Evolutionary conservation across 345 rosid genomes (phyloP).

Genomic region (Brassica carinata): DNA sequence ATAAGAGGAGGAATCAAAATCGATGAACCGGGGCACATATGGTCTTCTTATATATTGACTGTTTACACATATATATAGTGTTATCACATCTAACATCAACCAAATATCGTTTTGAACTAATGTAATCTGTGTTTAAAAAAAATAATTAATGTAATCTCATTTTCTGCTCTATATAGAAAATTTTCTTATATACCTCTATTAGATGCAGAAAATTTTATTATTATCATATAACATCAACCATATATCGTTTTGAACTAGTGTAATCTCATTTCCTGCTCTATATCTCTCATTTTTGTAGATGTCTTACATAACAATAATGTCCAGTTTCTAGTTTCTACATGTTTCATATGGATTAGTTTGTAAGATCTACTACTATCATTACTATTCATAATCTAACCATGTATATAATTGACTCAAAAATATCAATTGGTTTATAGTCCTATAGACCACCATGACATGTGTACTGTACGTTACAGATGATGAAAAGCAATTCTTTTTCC

Average conservation of each 20-base stretch:
- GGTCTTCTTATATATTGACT: not conserved
- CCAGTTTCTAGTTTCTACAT: not conserved
- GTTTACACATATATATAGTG: not conserved
- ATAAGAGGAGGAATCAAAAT: not conserved
- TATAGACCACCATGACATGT: not conserved
- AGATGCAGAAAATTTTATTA: too few relatives aligned
- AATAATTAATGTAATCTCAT: not conserved
- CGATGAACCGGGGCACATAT: not conserved
- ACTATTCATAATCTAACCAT: not conserved
- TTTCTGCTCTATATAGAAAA: not conserved
- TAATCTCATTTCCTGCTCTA: not conserved
- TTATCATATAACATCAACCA: not conserved
- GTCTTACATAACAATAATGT: not conserved
- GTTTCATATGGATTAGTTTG: not conserved
- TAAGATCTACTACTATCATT: not conserved
- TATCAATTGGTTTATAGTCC: not conserved
- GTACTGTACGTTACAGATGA: slow-evolving; percentile 18
- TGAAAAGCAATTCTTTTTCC: not conserved
- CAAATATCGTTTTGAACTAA: not conserved
- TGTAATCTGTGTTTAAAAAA: not conserved
- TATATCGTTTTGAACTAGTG: not conserved
- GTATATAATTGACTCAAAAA: not conserved
- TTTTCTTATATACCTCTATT: too few relatives aligned
- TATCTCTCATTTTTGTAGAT: not conserved
- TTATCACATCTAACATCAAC: not conserved